Percentiles rank a stretch among this genome's conserved stretches.
phyloP scores from a whole-genome alignment of 129 eudicot genomes.

The Saussurea involucrata region DNA sequence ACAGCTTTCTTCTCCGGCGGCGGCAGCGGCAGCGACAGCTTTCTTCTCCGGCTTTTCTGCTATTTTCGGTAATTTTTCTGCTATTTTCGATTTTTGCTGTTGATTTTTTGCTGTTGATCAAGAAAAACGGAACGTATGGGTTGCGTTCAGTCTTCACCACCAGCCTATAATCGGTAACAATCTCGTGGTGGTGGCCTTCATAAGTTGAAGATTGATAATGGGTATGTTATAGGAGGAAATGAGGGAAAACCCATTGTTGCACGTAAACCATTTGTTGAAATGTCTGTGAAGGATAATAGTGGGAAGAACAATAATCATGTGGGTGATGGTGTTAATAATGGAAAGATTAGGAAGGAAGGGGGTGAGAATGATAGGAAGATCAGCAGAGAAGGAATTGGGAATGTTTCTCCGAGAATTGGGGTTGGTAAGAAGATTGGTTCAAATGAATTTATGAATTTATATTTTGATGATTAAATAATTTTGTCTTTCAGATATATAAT shows the following conservation, averaged over 20 bases:
- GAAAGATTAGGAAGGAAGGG: background rate
- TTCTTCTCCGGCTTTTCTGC: no score
- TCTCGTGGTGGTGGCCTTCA: conserved; percentile 29
- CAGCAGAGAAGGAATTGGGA: conserved; percentile 23
- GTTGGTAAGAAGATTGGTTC: conserved; percentile 39
- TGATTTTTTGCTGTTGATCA: no score
- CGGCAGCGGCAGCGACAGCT: no score
- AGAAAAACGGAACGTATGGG: conserved; percentile 40
- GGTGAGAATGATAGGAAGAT: conserved; percentile 24
- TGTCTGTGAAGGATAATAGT: conserved; percentile 9
- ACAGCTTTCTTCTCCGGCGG: no score
- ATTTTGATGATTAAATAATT: no score
- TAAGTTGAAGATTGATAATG: conserved; percentile 43
- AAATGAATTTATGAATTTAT: no score
- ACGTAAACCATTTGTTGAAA: conserved; percentile 25
- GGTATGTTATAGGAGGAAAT: conserved; percentile 38
- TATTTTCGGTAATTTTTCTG: no score
- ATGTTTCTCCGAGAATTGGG: conserved; percentile 37
- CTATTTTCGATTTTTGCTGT: no score
- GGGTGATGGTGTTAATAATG: background rate
- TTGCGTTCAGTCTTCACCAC: conserved; percentile 45
- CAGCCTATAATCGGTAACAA: conserved; percentile 12
- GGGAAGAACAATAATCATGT: conserved; percentile 11
- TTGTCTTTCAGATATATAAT: no score
- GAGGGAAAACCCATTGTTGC: conserved; percentile 17